phyloP scores from a whole-genome alignment of 2,329 filamentous ascomycete species.

The Scytalidium lignicola region DNA sequence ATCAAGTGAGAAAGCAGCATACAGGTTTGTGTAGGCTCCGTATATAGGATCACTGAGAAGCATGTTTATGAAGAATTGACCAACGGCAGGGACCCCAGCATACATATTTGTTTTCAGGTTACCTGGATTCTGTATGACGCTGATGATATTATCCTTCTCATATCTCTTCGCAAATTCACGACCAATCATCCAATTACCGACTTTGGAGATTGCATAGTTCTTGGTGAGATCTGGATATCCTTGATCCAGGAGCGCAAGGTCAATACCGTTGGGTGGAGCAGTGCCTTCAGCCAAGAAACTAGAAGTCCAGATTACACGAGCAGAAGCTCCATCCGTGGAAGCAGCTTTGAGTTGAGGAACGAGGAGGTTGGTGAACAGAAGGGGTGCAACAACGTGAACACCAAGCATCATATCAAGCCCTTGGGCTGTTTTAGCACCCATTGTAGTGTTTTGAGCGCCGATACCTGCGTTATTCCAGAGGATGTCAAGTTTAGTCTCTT shows the following conservation, averaged over 20 bases:
- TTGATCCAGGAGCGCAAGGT: conserved; percentile 3
- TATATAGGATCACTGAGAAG: conserved; percentile 1
- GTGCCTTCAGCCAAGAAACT: neutral
- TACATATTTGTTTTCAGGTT: neutral
- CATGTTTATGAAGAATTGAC: neutral
- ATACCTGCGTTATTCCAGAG: conserved; percentile 33
- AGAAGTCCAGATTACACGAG: conserved; percentile 8
- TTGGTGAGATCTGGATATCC: too few relatives aligned
- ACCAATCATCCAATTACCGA: neutral
- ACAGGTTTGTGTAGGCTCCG: conserved; percentile 1
- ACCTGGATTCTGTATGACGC: conserved; percentile 2
- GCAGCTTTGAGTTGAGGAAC: conserved; percentile 12
- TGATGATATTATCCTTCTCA: neutral
- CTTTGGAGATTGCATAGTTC: conserved; percentile 1
- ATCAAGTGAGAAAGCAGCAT: neutral
- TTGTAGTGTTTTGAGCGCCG: neutral
- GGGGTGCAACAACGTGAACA: conserved; percentile 23
- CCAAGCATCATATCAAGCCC: conserved; percentile 10
- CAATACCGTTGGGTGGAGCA: conserved; percentile 2
- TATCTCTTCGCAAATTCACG: neutral
- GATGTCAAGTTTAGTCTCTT: conserved; percentile 33
- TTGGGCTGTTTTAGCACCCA: neutral
- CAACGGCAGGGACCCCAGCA: neutral
- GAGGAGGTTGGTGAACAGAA: conserved; percentile 29
- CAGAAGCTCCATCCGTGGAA: conserved; percentile 1